A percentile compares a stretch with the other conserved stretches of the same genome.
phyloP scores from a whole-genome alignment of 768 basidiomycete species.

The Leccinellum albellum region DNA sequence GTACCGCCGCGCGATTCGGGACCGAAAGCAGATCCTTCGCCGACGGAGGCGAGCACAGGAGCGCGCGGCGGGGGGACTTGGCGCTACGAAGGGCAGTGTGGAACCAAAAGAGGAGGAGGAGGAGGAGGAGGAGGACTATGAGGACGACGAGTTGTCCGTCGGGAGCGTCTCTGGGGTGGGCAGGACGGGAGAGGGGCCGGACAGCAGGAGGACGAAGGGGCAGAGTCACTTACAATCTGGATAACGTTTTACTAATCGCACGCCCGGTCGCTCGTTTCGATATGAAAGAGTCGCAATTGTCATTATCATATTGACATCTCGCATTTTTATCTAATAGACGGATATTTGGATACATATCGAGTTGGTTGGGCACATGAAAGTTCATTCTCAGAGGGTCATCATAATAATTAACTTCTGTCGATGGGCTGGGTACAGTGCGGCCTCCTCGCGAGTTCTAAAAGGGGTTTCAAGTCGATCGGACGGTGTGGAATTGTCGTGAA shows the following conservation, averaged over 20 bases:
- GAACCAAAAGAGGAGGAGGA: constrained; percentile 24
- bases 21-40: constrained; percentile 74
- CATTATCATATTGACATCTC: constrained; percentile 20
- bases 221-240: constrained; percentile 21
- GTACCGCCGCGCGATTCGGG: constrained; percentile 63
- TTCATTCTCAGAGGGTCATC: constrained; percentile 8
- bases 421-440: constrained; percentile 30
- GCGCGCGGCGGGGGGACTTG: constrained; percentile 44
- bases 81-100: constrained; percentile 18
- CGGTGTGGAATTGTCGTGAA: constrained; percentile 1
- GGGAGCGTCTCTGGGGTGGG: constrained; percentile 5
- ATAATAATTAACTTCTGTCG: constrained; percentile 23
- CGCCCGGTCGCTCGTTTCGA: constrained; percentile 6
- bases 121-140: constrained; percentile 7
- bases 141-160: constrained; percentile 10
- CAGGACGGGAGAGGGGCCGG: constrained; percentile 15
- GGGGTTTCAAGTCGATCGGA: constrained; percentile 11
- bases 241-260: constrained; percentile 15
- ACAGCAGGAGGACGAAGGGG: constrained; percentile 12
- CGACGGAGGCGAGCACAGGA: constrained; percentile 70
- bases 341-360: constrained; percentile 31
- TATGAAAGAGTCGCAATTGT: constrained; percentile 25
- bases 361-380: too few relatives aligned
- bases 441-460: constrained; percentile 23
- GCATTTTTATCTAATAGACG: constrained; percentile 35